Evolutionary conservation across 2,329 filamentous ascomycete genomes (phyloP), one percentile per base, ranked within the genome.

Genomic region (Cladobotryum mycophilum): DNA sequence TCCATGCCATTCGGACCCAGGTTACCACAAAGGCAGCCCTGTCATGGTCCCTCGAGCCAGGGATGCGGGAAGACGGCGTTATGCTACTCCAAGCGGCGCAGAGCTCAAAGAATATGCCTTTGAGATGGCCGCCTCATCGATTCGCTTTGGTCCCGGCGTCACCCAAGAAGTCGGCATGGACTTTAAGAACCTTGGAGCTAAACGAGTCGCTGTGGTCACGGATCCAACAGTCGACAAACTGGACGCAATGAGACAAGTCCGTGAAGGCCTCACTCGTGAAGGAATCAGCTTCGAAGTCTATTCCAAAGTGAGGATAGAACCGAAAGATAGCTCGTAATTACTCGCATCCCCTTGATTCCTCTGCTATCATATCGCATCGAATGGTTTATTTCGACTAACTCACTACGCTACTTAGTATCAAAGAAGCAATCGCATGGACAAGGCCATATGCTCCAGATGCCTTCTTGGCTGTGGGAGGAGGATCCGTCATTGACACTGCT

Each of bases 91-190:
- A 0, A 73, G 86, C 33, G 63, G 62, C 37, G 72, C 86, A 25
- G 71, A 78, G 8, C 78, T 90, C 63, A 96, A 95, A 67, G 93
- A 99, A 68, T 99, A 99, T 72, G 93, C 93, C 13, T 99, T 99
- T 65, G 93, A 99, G 69, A 95, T 99, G 92, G 93, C 93, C 0
- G 90, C 93, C 1, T 95, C 89, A 1, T 89, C 86, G 25, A 96
- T 99, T 63, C 84, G 93, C 12, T 99, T 97, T 61, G 93, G 93
- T 0, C 89, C 89, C 0, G 93, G 93, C 5, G 88, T 86, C 51
- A 99, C 93, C 20, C 89, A 89, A 68, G 93, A 99, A 70, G 90
- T 99, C 17, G 93, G 93, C 57, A 97, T 97, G 93, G 93, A 99
- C 70, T 85, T 97, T 59, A 86, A 84, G 70, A 97, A 99, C 66